Percentiles rank a stretch among this genome's conserved stretches.
phyloP scores from a whole-genome alignment of 73 alveolate genomes.

The Breviolum minutum region DNA sequence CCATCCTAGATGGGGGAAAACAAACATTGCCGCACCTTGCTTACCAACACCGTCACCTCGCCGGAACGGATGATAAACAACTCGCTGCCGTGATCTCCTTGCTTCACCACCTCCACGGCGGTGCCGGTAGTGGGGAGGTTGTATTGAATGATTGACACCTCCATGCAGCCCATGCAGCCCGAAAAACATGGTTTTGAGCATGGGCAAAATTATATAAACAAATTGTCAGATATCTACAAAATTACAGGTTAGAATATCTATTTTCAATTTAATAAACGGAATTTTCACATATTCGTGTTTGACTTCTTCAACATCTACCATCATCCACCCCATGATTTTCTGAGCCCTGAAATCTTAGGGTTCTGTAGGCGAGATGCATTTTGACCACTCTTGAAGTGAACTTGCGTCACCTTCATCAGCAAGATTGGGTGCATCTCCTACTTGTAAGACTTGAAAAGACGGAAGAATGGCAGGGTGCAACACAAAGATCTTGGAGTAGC shows the following conservation, averaged over 20 bases:
- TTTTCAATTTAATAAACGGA: too few relatives aligned
- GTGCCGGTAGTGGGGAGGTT: not conserved
- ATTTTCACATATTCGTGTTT: too few relatives aligned
- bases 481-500: too few relatives aligned
- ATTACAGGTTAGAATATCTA: too few relatives aligned
- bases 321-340: too few relatives aligned
- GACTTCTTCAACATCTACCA: too few relatives aligned
- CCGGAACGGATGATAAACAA: slow-evolving; percentile 75
- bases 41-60: slow-evolving; percentile 55
- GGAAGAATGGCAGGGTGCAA: too few relatives aligned
- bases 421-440: slow-evolving; percentile 67
- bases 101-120: slow-evolving; percentile 28
- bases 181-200: too few relatives aligned
- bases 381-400: slow-evolving; percentile 30
- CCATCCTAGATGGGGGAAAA: too few relatives aligned
- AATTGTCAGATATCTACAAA: not conserved
- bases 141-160: too few relatives aligned
- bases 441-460: too few relatives aligned
- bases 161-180: too few relatives aligned
- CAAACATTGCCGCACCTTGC: not conserved
- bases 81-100: slow-evolving; percentile 51
- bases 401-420: not conserved
- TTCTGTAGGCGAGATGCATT: not conserved
- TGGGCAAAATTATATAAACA: not conserved
- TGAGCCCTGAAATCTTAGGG: not conserved